phyloP scores from a whole-genome alignment of 176 grass and related monocot genomes.

The Avena insularis region DNA sequence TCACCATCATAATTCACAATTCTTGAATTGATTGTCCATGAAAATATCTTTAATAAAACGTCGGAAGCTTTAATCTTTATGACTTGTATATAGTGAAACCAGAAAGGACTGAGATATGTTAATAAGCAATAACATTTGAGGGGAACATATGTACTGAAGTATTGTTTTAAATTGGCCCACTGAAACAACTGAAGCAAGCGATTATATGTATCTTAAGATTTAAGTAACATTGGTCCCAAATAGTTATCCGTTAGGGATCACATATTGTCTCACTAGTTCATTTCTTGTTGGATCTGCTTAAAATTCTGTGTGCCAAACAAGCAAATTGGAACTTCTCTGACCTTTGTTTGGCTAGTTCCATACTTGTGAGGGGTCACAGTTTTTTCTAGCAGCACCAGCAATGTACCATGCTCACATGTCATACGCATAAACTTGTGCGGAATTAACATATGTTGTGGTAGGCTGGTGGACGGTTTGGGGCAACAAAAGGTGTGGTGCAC shows the following conservation, averaged over 20 bases:
- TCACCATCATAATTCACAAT: background rate
- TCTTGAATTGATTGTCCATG: background rate
- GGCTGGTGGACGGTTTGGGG: background rate
- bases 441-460: background rate
- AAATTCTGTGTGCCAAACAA: background rate
- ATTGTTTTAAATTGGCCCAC: background rate
- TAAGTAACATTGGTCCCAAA: conserved; percentile 9
- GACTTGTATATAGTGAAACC: background rate
- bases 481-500: background rate
- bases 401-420: background rate
- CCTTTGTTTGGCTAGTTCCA: background rate
- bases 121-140: conserved; percentile 1
- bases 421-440: background rate
- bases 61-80: background rate
- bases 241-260: background rate
- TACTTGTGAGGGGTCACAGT: background rate
- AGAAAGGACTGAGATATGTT: background rate
- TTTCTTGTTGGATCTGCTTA: conserved; percentile 9
- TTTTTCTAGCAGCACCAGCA: background rate
- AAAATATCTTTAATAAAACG: background rate
- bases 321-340: background rate
- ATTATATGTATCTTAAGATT: background rate
- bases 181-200: background rate
- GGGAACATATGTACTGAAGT: background rate
- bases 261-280: conserved; percentile 15